Percentiles rank a stretch among this genome's conserved stretches.
Evolutionary conservation across 768 basidiomycete species (phyloP).

Genomic region (Amanita muscaria): DNA sequence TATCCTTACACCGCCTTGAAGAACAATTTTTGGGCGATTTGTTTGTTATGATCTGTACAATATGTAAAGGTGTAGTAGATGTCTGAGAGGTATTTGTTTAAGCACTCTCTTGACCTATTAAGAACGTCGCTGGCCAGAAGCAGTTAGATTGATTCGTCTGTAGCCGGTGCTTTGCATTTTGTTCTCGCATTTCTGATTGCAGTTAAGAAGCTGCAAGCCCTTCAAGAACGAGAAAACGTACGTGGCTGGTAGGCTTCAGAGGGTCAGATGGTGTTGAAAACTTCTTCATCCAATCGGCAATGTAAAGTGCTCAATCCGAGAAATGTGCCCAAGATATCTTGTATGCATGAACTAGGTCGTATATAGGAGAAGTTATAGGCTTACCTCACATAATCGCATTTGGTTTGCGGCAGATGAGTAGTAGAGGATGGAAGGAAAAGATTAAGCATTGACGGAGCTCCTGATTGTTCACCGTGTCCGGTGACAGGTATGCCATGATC

Average conservation of each 20-base stretch:
- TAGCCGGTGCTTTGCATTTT: constrained; percentile 15
- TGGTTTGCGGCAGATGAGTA: constrained; percentile 81
- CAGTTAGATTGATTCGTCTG: constrained; percentile 35
- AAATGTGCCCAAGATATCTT: constrained; percentile 70
- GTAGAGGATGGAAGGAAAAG: constrained; percentile 97
- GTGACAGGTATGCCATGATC: constrained; percentile 67
- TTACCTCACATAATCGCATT: constrained; percentile 43
- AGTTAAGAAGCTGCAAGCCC: background rate
- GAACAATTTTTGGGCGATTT: too few species aligned
- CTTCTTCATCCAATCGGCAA: constrained; percentile 61
- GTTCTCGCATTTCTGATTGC: constrained; percentile 15
- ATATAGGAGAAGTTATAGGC: background rate
- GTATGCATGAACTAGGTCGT: background rate
- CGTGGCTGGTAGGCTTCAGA: constrained; percentile 47
- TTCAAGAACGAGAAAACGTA: constrained; percentile 14
- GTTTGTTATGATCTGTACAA: too few species aligned
- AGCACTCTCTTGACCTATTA: constrained; percentile 62
- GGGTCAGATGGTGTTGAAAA: constrained; percentile 70
- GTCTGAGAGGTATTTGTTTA: constrained; percentile 64
- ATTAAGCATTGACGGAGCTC: constrained; percentile 86
- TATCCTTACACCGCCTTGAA: too few species aligned
- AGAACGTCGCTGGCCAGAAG: constrained; percentile 53
- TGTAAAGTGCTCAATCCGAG: constrained; percentile 48
- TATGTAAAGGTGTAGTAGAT: too few species aligned
- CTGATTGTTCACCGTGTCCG: constrained; percentile 76